Percentiles rank a stretch among this genome's conserved stretches.
Conservation (phyloP, 2,329 filamentous ascomycete species). For the Stagonosporopsis vannaccii region DNA sequence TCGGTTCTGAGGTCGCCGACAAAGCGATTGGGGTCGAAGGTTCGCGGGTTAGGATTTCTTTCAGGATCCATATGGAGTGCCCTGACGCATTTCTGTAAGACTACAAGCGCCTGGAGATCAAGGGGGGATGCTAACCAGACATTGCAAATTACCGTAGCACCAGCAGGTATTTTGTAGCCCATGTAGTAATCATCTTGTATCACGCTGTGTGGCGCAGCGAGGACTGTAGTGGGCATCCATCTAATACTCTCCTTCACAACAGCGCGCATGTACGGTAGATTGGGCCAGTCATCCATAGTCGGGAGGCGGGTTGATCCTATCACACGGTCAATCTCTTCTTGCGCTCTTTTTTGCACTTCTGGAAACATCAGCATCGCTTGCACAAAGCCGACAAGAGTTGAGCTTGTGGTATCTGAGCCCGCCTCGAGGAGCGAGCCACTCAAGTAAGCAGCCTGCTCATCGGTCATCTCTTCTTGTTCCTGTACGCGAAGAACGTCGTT, state of each 20-base stretch:
- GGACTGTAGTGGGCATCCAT: constrained; percentile 39
- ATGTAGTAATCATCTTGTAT: constrained; percentile 39
- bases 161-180: constrained; percentile 49
- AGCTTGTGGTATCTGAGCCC: constrained; percentile 39
- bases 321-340: constrained; percentile 40
- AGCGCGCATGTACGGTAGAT: constrained; percentile 38
- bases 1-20: too few species aligned
- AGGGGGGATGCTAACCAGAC: constrained; percentile 45
- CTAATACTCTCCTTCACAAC: constrained; percentile 41
- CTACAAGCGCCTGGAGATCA: too few species aligned
- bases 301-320: constrained; percentile 41
- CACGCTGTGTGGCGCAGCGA: constrained; percentile 36
- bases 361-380: constrained; percentile 38
- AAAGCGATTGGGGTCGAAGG: too few species aligned
- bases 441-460: constrained; percentile 30
- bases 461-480: constrained; percentile 27
- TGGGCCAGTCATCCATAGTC: constrained; percentile 27
- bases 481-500: constrained; percentile 31
- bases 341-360: constrained; percentile 25
- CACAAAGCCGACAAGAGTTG: constrained; percentile 33
- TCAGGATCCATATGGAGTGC: too few species aligned
- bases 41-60: too few species aligned
- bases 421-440: constrained; percentile 38
- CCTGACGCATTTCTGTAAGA: too few species aligned
- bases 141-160: constrained; percentile 43